phyloP scores from a whole-genome alignment of 495 filamentous ascomycete species.

The Neurospora sp. region DNA sequence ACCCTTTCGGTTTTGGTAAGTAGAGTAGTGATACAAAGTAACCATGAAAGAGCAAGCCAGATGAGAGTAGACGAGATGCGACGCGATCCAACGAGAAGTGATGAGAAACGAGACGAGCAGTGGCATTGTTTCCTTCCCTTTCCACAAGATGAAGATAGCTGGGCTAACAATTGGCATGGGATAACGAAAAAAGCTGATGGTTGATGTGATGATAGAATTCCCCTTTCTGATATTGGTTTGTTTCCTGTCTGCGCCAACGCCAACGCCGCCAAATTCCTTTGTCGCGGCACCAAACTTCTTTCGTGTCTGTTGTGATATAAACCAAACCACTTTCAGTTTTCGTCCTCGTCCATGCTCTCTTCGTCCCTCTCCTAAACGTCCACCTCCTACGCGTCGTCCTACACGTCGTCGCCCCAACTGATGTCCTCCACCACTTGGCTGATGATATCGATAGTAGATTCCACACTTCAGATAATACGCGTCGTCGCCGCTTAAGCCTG shows the following conservation, averaged over 20 bases:
- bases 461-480: background rate
- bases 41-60: too few relatives aligned
- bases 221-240: background rate
- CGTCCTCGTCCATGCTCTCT: background rate
- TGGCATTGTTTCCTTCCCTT: too few relatives aligned
- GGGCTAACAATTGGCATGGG: background rate
- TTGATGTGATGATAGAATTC: background rate
- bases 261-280: background rate
- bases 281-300: background rate
- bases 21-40: too few relatives aligned
- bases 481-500: background rate
- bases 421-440: background rate
- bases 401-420: too few relatives aligned
- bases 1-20: too few relatives aligned
- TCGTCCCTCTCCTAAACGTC: background rate
- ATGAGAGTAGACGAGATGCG: too few relatives aligned
- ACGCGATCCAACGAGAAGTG: too few relatives aligned
- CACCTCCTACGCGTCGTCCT: background rate
- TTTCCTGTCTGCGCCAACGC: background rate
- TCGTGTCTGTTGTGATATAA: background rate
- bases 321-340: background rate
- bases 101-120: too few relatives aligned
- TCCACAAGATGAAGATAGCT: too few relatives aligned
- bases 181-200: background rate
- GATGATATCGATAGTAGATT: background rate